Conservation (phyloP, 148 eudicot species). For the Vaccinium myrtillus region DNA sequence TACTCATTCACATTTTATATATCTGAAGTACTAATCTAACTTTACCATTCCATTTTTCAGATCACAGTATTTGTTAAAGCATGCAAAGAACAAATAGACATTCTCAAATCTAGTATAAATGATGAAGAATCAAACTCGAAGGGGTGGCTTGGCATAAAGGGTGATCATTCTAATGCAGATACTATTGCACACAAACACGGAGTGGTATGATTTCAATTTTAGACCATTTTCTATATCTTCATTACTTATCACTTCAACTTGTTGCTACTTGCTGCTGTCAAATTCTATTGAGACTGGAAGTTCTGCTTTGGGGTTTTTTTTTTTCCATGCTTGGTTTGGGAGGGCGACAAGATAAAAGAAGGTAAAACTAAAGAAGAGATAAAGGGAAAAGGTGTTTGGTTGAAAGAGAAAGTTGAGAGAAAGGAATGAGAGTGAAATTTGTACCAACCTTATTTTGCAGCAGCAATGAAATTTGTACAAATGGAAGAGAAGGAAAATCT, state of each 20-base stretch:
- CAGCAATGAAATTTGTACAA: not conserved
- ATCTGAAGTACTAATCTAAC: not conserved
- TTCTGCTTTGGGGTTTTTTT: not conserved
- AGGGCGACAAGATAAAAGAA: not conserved
- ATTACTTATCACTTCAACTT: not conserved
- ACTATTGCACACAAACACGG: conserved; percentile 97
- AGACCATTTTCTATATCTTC: not conserved
- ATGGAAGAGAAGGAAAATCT: not conserved
- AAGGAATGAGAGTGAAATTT: not conserved
- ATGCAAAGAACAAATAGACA: conserved; percentile 91
- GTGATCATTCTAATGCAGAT: conserved; percentile 70
- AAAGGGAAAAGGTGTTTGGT: not conserved
- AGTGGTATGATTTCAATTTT: conserved; percentile 54
- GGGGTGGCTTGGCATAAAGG: conserved; percentile 84
- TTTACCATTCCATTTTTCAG: conserved; percentile 31
- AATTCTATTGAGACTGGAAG: not conserved
- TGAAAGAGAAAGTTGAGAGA: not conserved
- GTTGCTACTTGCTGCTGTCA: not conserved
- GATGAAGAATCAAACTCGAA: conserved; percentile 75
- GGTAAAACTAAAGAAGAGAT: conserved; percentile 3
- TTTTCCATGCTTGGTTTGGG: not conserved
- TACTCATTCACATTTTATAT: not conserved
- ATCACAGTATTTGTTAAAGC: conserved; percentile 77
- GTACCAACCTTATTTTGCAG: not conserved
- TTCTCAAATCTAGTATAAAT: conserved; percentile 65